These are phyloP conservation scores for Penicillium atrosanguineum DNA, from an alignment of 495 filamentous ascomycete species.

Conservation along the genomic window DNA sequence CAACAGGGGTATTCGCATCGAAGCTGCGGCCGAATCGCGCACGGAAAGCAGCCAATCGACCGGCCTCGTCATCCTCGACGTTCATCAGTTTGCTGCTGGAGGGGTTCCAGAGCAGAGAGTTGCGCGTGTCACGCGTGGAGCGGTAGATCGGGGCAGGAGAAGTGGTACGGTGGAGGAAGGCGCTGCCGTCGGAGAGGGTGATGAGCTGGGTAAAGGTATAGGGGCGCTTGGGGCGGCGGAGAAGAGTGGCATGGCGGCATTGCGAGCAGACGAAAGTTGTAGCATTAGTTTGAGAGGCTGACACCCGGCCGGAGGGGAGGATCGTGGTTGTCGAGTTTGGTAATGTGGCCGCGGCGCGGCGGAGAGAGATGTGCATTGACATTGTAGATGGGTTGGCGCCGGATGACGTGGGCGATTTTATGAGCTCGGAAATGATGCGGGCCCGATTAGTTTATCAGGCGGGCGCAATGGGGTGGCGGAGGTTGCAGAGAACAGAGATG, in stretches of 20 bases:
- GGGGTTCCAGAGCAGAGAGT: conserved; percentile 89
- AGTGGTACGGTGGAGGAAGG: conserved; percentile 85
- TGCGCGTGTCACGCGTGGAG: conserved; percentile 78
- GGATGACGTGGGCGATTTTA: not conserved
- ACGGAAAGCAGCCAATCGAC: conserved; percentile 81
- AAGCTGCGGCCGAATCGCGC: conserved; percentile 78
- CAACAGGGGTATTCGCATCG: conserved; percentile 56
- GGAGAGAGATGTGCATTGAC: conserved; percentile 44
- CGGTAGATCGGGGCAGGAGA: conserved; percentile 76
- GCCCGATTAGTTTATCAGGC: not conserved
- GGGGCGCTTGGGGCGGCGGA: conserved; percentile 81
- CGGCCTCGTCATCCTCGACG: conserved; percentile 94
- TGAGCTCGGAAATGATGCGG: not conserved
- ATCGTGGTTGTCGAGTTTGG: conserved; percentile 26
- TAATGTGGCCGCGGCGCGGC: conserved; percentile 39
- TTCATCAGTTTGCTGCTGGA: conserved; percentile 71
- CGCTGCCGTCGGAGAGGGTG: conserved; percentile 87
- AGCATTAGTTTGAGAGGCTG: conserved; percentile 22
- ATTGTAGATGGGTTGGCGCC: conserved; percentile 14
- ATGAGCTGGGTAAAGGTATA: conserved; percentile 97
- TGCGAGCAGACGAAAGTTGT: conserved; percentile 47
- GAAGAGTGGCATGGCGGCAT: conserved; percentile 81
- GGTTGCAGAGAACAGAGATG: conserved; percentile 11
- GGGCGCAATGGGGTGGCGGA: conserved; percentile 8
- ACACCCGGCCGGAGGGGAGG: conserved; percentile 23